Evolutionary conservation across 2,329 filamentous ascomycete species (phyloP), one percentile per base, ranked within the genome.

Genomic region (Aspergillus amoenus): DNA sequence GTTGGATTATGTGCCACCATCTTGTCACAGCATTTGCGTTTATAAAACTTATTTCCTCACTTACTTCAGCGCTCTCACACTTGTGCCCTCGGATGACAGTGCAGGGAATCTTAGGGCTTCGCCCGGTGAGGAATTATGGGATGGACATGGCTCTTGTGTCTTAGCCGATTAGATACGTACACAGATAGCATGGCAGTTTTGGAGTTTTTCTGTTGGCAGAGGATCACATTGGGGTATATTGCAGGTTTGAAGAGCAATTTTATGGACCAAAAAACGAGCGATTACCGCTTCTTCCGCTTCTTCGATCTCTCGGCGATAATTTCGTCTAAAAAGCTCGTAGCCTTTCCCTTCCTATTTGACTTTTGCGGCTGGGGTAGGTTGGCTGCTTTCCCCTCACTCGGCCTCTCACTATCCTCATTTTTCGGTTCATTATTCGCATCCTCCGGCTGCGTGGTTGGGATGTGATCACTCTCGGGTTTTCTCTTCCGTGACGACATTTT

Each of bases 321-420:
- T 61, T 85, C 81, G 66, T 86, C 83, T 22, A 86, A 71, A 64
- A 81, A 85, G 59, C 77, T 83, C 13, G 67, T 73, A 1, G 73
- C 73, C 49, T 76, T 75, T 61, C 76, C 79, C 27, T 67, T 70
- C 21, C 63, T 66, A 51, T 68, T 72, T 9, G 62, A 46, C 22
- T 57, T 57, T 27, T 58, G 55, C 41, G 54, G 51, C 51, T 61
- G 47, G n/a, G 45, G 57, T 47, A 59, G 52, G n/a, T 55, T 50
- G 5, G 54, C 42, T 55, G 17, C 17, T 41, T 50, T 50, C 30
- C 21, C 48, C 13, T 57, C 56, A 49, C 18, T 54, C 45, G 21
- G 15, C 58, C 53, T 62, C 34, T 45, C 52, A 30, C 42, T 46
- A 12, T 24, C 42, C 47, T 45, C 44, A 18, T 44, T 39, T 5